Evolutionary conservation across 2,329 filamentous ascomycete genomes (phyloP).

Genomic region (Fusarium sp.): DNA sequence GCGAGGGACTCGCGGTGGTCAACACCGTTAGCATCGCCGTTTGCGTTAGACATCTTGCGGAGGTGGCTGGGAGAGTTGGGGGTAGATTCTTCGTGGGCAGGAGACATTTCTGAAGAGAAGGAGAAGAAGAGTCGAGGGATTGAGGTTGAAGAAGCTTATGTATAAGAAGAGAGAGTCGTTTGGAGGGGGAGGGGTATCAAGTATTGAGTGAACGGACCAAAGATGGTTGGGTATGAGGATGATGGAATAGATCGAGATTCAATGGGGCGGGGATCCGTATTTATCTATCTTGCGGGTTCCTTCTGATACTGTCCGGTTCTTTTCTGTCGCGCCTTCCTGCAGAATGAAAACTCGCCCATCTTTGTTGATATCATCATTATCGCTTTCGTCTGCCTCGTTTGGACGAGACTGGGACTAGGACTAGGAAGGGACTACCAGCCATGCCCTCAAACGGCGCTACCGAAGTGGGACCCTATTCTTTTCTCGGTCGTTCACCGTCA

Average conservation of each 20-base stretch:
- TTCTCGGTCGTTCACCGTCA: constrained; percentile 37
- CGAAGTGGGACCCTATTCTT: constrained; percentile 24
- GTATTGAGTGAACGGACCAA: constrained; percentile 22
- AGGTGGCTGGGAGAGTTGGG: constrained; percentile 34
- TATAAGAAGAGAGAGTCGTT: constrained; percentile 27
- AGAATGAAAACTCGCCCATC: constrained; percentile 33
- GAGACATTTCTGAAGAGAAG: constrained; percentile 26
- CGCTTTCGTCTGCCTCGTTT: constrained; percentile 7
- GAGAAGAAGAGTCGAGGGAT: not conserved
- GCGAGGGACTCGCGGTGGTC: constrained; percentile 34
- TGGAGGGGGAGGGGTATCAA: constrained; percentile 34
- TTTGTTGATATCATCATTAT: constrained; percentile 37
- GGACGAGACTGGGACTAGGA: constrained; percentile 1
- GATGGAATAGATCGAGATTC: constrained; percentile 24
- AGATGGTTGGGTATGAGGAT: constrained; percentile 8
- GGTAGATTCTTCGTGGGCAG: constrained; percentile 64
- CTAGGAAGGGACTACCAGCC: not conserved
- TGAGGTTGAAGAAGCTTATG: constrained; percentile 6
- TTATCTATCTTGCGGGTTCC: constrained; percentile 27
- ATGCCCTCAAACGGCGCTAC: constrained; percentile 34
- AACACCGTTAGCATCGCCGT: constrained; percentile 18
- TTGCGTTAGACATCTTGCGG: constrained; percentile 30
- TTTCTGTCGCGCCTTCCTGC: not conserved
- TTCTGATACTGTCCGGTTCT: constrained; percentile 1
- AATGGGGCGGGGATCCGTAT: constrained; percentile 36